Evolutionary conservation across 192 early-diverging fungal genomes (phyloP), one percentile per base, ranked within the genome.

Genomic region (Coemansia reversa): DNA sequence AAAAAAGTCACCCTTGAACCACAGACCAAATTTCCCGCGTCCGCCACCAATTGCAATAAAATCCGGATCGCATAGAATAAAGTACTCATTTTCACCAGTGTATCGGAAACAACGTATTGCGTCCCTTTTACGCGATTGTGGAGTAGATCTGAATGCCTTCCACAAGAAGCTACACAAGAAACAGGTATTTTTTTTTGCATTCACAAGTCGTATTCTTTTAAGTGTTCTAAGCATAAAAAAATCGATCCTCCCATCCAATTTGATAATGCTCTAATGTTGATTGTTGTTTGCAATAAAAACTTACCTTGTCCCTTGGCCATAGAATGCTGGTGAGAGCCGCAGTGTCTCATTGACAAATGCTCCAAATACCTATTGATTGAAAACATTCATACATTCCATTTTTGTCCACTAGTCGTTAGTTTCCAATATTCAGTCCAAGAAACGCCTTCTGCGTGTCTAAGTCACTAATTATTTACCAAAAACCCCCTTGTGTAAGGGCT

Each of bases 261-360:
- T 28, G 51, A 25, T 63, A 45, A 9, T 16, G 3, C 39, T 12
- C 33, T 35, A 11, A 11, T 39, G 3, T 29, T 55, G 52, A 19
- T 45, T 48, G 32, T 39, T 22, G 49, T 23, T 33, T 18, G 27
- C 20, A 30, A 19, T 20, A 28, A 24, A 32, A 5, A 58, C 62
- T 64, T 78, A 91, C 88, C 90, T 90, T 83, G 90, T 89, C 32
- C 92, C 91, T n/a, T 89, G 88, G 20, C 92, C 92, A 48, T 93
- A 93, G 66, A 89, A 93, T 45, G 84, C 76, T 19, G 87, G 69
- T 18, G 78, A 76, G 14, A 85, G 83, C 35, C 83, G 80, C 30
- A 91, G 78, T 5, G 87, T 67, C 57, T 93, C 89, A 32, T 79
- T 88, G 8, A 91, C 55, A 66, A 86, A 93, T 16, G 89, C 90